Conservation (phyloP, 306 rosid genomes). For the Quercus cerris region DNA sequence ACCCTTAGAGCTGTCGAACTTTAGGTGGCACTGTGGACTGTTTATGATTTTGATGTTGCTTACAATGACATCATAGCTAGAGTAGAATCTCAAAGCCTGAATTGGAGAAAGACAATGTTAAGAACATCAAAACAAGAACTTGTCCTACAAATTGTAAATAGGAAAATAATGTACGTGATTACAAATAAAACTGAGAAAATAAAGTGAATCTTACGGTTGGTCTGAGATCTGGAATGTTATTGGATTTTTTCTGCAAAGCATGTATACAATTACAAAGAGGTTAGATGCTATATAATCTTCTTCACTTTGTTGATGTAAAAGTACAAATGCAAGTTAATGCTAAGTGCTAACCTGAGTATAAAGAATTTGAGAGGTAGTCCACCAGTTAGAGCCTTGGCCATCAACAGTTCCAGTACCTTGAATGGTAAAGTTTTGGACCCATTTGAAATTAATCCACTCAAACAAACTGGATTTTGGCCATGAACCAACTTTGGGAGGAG, state of each 20-base stretch:
- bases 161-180: too few species aligned
- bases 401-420: constrained; percentile 77
- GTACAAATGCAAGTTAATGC: not conserved
- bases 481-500: constrained; percentile 64
- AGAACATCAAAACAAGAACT: constrained; percentile 5
- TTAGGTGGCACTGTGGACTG: constrained; percentile 90
- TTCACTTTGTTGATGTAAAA: not conserved
- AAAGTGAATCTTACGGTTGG: constrained; percentile 63
- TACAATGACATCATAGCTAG: constrained; percentile 55
- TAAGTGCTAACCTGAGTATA: constrained; percentile 38
- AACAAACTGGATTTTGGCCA: constrained; percentile 70
- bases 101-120: not conserved
- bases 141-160: too few species aligned
- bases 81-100: constrained; percentile 90
- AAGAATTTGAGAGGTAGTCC: constrained; percentile 39
- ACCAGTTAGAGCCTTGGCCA: constrained; percentile 87
- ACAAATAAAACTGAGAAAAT: not conserved
- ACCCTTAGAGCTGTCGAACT: constrained; percentile 71
- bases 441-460: constrained; percentile 91
- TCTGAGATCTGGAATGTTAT: constrained; percentile 47
- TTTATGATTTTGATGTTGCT: constrained; percentile 62
- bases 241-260: constrained; percentile 49
- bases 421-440: constrained; percentile 71
- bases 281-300: not conserved
- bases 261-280: not conserved